Base-by-base conservation (phyloP, 1,284 basidiomycete species). In the Naganishia liquefaciens region DNA sequence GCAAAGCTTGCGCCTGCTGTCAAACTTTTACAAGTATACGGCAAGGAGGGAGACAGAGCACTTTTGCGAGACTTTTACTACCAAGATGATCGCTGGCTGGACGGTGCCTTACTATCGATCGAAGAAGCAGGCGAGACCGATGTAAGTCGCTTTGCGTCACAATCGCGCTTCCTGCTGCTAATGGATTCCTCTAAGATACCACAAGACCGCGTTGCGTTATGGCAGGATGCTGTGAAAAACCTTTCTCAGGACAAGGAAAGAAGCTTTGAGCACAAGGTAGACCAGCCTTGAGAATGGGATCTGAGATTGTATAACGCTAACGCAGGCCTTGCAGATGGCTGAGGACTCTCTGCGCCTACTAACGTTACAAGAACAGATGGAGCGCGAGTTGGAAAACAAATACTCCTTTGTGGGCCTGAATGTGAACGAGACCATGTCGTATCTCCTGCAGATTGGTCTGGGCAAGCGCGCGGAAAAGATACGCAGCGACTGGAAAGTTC, bases 1-100 rank as follows among this genome's bases (percentile, higher is more conserved):
- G 82, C 86, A 19, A 81, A 82, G 40, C 84, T 93, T 3, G 84
- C 84, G 1, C 86, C 85, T 25, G 93, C 93, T 0, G 77, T 88
- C 81, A 76, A 87, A 77, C 79, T 95, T 10, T 82, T 95, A 40
- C 88, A 93, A 74, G 89, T 93, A 0, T 96, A 94, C 75, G 93
- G 91, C 1, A 82, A 88, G 43, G 89, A 93, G 74, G 89, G 91
- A 72, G 92, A 98, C 75, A 82, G 88, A 52, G 92, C 93, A 68
- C 88, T 99, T 84, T 81, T 98, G 15, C 84, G 91, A 19, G 93
- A 99, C 76, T 98, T 96, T 77, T 99, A 95, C 79, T 99, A 95
- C 75, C 95, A 95, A 57, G 96, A 99, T 74, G 96, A 99, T 78
- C 84, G 95, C 67, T 84, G 95, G 50, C 88, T 91, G 7, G 94